Percentiles rank a stretch among this genome's conserved stretches.
phyloP scores from a whole-genome alignment of 1,284 basidiomycete genomes.

The Ustilago trichophora region DNA sequence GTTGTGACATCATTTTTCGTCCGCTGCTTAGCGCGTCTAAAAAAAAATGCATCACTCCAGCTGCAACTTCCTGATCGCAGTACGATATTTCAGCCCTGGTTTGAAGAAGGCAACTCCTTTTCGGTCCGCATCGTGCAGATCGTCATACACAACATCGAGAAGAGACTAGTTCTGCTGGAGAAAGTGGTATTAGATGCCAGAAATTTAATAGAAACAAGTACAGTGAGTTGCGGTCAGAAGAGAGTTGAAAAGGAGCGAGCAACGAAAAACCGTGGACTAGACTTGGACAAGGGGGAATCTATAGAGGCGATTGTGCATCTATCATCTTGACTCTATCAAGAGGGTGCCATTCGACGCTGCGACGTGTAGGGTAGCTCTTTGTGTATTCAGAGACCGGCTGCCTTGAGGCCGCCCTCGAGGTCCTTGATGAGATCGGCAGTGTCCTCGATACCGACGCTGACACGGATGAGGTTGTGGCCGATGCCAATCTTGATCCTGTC shows the following conservation, averaged over 20 bases:
- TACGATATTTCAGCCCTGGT: too few species aligned
- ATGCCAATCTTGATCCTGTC: constrained; percentile 70
- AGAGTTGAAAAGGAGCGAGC: not conserved
- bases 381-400: constrained; percentile 37
- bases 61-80: too few species aligned
- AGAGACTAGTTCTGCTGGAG: too few species aligned
- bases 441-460: constrained; percentile 91
- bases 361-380: too few species aligned
- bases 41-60: constrained; percentile 1
- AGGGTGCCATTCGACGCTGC: too few species aligned
- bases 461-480: constrained; percentile 79
- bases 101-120: too few species aligned
- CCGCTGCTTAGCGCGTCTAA: not conserved
- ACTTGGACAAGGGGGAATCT: not conserved
- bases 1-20: constrained; percentile 14
- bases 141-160: too few species aligned
- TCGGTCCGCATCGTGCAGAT: too few species aligned
- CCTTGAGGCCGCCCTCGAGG: constrained; percentile 75
- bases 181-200: too few species aligned
- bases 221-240: too few species aligned
- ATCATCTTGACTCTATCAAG: constrained; percentile 4
- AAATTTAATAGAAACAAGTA: too few species aligned
- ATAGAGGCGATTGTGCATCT: constrained; percentile 3
- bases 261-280: not conserved
- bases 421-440: constrained; percentile 80